Conservation (phyloP, 2,329 filamentous ascomycete genomes). For the Claviceps monticola region DNA sequence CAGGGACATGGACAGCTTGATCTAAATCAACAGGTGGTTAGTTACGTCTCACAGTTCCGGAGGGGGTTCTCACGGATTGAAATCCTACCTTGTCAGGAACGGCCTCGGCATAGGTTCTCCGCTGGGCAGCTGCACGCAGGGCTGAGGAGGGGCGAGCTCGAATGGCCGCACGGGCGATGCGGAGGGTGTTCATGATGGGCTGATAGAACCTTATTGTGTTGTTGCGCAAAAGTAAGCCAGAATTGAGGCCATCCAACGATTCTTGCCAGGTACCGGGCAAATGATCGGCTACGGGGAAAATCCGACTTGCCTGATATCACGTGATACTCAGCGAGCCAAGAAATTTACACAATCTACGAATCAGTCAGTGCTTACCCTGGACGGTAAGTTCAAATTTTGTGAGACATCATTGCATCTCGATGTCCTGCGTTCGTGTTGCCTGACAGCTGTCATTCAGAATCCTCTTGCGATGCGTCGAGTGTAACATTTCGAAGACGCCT, state of each 20-base stretch:
- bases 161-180: conserved; percentile 80
- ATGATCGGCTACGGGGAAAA: conserved; percentile 26
- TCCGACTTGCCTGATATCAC: conserved; percentile 20
- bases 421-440: too few species aligned
- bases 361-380: not conserved
- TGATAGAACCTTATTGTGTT: conserved; percentile 33
- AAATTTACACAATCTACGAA: too few species aligned
- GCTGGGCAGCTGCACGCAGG: conserved; percentile 63
- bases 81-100: conserved; percentile 62
- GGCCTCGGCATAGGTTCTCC: conserved; percentile 83
- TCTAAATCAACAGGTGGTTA: conserved; percentile 31
- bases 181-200: conserved; percentile 80
- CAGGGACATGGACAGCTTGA: conserved; percentile 95
- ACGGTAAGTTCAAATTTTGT: not conserved
- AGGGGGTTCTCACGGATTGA: conserved; percentile 10
- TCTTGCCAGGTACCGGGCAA: conserved; percentile 29
- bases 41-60: conserved; percentile 8
- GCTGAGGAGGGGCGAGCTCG: conserved; percentile 60
- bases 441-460: not conserved
- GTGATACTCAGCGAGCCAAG: conserved; percentile 9
- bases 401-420: not conserved
- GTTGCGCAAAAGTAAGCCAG: conserved; percentile 29
- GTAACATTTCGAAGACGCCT: too few species aligned
- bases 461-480: too few species aligned
- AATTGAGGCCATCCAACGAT: conserved; percentile 31